A percentile compares a stretch with the other conserved stretches of the same genome.
Conservation (phyloP, 805 yeast species). For the Yueomyces sp. region DNA sequence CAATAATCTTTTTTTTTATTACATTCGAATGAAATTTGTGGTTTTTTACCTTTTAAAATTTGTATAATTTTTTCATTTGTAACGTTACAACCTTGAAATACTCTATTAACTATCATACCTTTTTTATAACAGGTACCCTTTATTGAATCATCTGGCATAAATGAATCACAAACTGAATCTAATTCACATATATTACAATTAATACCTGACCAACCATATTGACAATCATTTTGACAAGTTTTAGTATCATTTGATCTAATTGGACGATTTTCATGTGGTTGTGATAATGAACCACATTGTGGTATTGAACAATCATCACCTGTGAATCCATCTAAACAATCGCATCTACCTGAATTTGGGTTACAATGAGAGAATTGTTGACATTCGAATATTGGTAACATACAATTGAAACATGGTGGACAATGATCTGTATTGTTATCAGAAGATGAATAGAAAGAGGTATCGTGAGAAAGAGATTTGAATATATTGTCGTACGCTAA, state of each 20-base stretch:
- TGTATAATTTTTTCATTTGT: slow-evolving; percentile 77
- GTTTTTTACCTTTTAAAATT: slow-evolving; percentile 65
- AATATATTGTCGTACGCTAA: too few species aligned
- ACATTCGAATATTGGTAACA: slow-evolving; percentile 80
- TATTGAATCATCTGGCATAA: slow-evolving; percentile 69
- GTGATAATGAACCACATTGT: slow-evolving; percentile 62
- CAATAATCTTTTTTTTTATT: slow-evolving; percentile 52
- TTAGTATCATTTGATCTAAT: slow-evolving; percentile 34
- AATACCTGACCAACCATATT: slow-evolving; percentile 84
- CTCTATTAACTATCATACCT: slow-evolving; percentile 68
- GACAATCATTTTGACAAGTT: slow-evolving; percentile 48
- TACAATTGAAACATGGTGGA: slow-evolving; percentile 93
- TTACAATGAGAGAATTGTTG: slow-evolving; percentile 86
- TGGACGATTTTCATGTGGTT: slow-evolving; percentile 41
- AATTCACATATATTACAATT: slow-evolving; percentile 77
- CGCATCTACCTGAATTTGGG: slow-evolving; percentile 79
- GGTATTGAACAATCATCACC: slow-evolving; percentile 88
- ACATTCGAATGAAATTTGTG: slow-evolving; percentile 90
- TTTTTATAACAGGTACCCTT: slow-evolving; percentile 80
- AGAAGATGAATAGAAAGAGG: too few species aligned
- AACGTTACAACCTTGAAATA: slow-evolving; percentile 89
- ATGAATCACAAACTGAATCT: slow-evolving; percentile 68
- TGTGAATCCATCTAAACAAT: slow-evolving; percentile 85
- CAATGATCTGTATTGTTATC: slow-evolving; percentile 29
- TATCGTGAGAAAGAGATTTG: too few species aligned